Evolutionary conservation across 2,329 filamentous ascomycete species (phyloP).

Genomic region (Trichoderma atroviride): DNA sequence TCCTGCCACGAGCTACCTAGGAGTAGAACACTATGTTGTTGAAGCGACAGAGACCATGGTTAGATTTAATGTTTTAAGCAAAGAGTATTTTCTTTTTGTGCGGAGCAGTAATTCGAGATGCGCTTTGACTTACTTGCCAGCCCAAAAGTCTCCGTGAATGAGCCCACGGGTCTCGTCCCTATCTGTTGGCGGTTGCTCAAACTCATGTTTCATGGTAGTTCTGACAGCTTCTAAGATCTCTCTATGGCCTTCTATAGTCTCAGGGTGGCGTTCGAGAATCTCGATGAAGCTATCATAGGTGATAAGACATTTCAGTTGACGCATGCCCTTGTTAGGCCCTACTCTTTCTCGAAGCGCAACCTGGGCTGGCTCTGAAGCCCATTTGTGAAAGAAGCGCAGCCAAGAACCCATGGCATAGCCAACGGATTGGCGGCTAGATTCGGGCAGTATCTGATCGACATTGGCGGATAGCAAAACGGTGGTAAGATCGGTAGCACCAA

Average conservation of each 20-base stretch:
- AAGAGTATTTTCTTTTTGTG: neutral
- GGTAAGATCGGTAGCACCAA: neutral
- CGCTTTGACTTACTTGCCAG: neutral
- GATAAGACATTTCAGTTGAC: neutral
- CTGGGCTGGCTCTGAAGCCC: neutral
- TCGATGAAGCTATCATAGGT: constrained; percentile 7
- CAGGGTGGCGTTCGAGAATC: neutral
- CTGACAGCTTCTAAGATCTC: constrained; percentile 4
- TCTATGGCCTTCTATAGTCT: neutral
- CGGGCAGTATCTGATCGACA: neutral
- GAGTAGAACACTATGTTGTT: neutral
- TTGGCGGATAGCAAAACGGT: neutral
- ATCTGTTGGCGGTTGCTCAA: neutral
- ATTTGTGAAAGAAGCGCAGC: constrained; percentile 10
- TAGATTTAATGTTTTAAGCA: neutral
- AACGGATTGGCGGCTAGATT: neutral
- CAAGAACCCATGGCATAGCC: constrained; percentile 2
- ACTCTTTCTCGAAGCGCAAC: neutral
- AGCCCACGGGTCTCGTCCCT: neutral
- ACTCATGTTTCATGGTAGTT: neutral
- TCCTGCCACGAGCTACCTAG: neutral
- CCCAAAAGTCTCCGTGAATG: constrained; percentile 13
- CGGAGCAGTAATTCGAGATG: neutral
- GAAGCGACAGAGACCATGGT: neutral
- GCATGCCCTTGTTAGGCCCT: constrained; percentile 8